Conservation (phyloP, 306 rosid species). For the Argentina anserina region DNA sequence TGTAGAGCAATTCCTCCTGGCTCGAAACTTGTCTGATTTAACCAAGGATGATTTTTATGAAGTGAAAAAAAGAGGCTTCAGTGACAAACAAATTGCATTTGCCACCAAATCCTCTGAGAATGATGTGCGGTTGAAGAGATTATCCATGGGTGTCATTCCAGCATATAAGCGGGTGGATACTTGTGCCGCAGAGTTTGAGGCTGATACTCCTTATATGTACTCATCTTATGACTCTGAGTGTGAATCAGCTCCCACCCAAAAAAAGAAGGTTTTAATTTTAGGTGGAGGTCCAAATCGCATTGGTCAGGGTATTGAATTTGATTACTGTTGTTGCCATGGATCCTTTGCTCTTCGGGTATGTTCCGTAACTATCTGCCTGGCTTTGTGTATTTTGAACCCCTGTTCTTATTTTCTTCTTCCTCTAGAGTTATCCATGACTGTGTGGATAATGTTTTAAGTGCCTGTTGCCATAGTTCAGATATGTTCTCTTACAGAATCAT, state of each 20-base stretch:
- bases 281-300: conserved; percentile 99
- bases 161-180: conserved; percentile 93
- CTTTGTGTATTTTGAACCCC: background rate
- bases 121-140: conserved; percentile 65
- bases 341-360: conserved; percentile 91
- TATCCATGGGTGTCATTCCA: conserved; percentile 68
- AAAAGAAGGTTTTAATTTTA: conserved; percentile 81
- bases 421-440: background rate
- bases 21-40: conserved; percentile 52
- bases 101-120: conserved; percentile 79
- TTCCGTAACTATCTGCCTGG: background rate
- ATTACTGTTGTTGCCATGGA: conserved; percentile 94
- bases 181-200: conserved; percentile 99
- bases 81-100: conserved; percentile 94
- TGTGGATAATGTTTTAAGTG: background rate
- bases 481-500: background rate
- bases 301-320: conserved; percentile 99
- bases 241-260: conserved; percentile 83
- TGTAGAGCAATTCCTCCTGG: conserved; percentile 70
- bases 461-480: background rate
- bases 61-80: conserved; percentile 92
- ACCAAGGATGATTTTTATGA: conserved; percentile 69
- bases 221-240: conserved; percentile 97
- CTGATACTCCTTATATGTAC: conserved; percentile 96
- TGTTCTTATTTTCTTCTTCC: background rate